Base-by-base conservation (phyloP, 192 early-diverging fungal genomes). In the Pilaira anomala region DNA sequence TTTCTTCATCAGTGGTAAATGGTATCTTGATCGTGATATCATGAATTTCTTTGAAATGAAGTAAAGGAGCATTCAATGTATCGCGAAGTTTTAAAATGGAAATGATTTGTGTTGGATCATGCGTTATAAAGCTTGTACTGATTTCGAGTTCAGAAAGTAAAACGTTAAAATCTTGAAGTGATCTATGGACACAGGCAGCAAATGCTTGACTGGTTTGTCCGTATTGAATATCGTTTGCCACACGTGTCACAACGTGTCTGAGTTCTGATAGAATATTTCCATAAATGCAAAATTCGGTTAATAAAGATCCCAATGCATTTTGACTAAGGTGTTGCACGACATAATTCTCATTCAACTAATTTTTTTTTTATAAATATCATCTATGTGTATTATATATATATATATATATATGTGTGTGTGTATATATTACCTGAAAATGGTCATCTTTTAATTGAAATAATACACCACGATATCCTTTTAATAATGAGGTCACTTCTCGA, bases 201-300 rank as follows among this genome's bases (percentile, higher is more conserved):
- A 78, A 78, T 4, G 77, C 74, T 41, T 78, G 77, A n/a, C 58
- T 55, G 1, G 77, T 78, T 55, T 73, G 69, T 11, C 77, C 77
- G 63, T 73, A 75, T n/a, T 54, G 22, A n/a, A 54, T 51, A 49
- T 48, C 41, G 18, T 45, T 65, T 14, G 25, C 26, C 13, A 61
- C 44, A 4, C 46, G 41, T 46, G 56, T 61, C 18, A 52, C 41
- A 45, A 46, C 22, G 13, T 25, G 18, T 48, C 67, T 48, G n/a
- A 73, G 16, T 29, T 63, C 65, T 0, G 48, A 24, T n/a, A 73
- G 19, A 7, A 46, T 48, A 46, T 65, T 69, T 14, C 63, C 63
- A 56, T 44, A 30, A 12, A n/a, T 26, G 30, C 63, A 56, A 5
- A 65, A 65, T 39, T 56, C 42, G 5, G 3, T 19, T 39, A 65